Base-by-base conservation (phyloP, 257 asterid species). In the Plantago ovata region DNA sequence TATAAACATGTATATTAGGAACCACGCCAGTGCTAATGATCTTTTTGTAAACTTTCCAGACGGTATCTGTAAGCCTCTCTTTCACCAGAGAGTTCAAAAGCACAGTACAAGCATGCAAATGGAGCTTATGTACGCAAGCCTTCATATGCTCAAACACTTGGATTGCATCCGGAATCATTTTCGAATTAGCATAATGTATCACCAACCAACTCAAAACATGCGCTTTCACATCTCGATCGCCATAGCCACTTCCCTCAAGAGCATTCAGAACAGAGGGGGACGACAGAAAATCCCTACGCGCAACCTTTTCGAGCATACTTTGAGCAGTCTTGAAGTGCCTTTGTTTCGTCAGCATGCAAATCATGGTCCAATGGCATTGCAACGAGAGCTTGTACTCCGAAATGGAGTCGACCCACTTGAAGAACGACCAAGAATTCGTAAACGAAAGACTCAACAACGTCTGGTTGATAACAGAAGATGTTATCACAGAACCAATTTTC, bases 171-270 rank as follows among this genome's bases (percentile, higher is more conserved):
- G 82, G 67, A 21, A 55, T 65, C 82, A 73, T 78, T 79, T 77
- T 88, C 41, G 84, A 75, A 49, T 76, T 80, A 60, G 90, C 93
- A 72, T 83, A 88, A 64, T 75, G 80, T 59, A 88, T 92, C 73
- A 92, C 81, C 83, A 92, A 69, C 96, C 96, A 88, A 62, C 98
- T 88, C 81, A 92, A 71, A 73, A 85, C 85, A 67, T 84, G 95
- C 0, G 93, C 72, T 66, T 81, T 87, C 77, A 88, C 95, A 60
- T 81, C 93, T 9, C 62, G 55, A 45, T 74, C 83, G 33, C 41
- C 64, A 45, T 70, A 48, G 52, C 71, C 48, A 46, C 68, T 68
- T 43, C 68, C 64, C 56, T 79, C 81, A 13, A 92, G 71, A 13
- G 93, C 82, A 59, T 83, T 88, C 81, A 92, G 77, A 58, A 92